A percentile compares a stretch with the other conserved stretches of the same genome.
phyloP scores from a whole-genome alignment of 2,329 filamentous ascomycete species.

The Trichoderma citrinoviride region DNA sequence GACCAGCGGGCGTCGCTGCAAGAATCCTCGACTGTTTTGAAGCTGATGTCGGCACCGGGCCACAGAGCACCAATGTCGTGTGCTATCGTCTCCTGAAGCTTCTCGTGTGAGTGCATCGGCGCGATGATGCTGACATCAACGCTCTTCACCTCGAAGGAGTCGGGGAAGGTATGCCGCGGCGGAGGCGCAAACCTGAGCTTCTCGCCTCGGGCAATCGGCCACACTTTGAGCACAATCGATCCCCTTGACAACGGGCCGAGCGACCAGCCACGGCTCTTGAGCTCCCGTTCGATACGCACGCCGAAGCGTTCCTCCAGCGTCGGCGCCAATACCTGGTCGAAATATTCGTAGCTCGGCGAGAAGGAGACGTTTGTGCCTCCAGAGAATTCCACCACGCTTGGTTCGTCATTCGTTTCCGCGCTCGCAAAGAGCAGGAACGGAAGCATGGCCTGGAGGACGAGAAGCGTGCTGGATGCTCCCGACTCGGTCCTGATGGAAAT shows the following conservation, averaged over 20 bases:
- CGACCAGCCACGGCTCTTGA: slow-evolving; percentile 53
- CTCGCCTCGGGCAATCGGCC: slow-evolving; percentile 35
- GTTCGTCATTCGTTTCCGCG: slow-evolving; percentile 38
- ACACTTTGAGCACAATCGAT: slow-evolving; percentile 43
- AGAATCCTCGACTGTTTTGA: slow-evolving; percentile 52
- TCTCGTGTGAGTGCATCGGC: slow-evolving; percentile 43
- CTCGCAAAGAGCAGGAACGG: slow-evolving; percentile 57
- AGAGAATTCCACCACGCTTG: slow-evolving; percentile 50
- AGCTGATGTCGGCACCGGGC: slow-evolving; percentile 43
- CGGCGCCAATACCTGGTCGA: slow-evolving; percentile 60
- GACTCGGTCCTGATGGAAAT: slow-evolving; percentile 51
- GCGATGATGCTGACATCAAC: slow-evolving; percentile 54
- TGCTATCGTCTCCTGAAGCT: slow-evolving; percentile 42
- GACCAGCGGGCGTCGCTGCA: slow-evolving; percentile 52
- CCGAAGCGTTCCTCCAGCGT: slow-evolving; percentile 51
- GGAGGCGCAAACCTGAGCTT: slow-evolving; percentile 38
- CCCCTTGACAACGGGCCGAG: slow-evolving; percentile 43
- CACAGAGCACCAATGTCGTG: slow-evolving; percentile 43
- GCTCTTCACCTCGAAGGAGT: slow-evolving; percentile 39
- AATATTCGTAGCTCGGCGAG: slow-evolving; percentile 59
- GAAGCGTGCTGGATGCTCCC: slow-evolving; percentile 51
- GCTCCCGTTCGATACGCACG: slow-evolving; percentile 44
- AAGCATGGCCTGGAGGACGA: slow-evolving; percentile 60
- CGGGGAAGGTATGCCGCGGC: slow-evolving; percentile 25
- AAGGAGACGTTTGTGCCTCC: slow-evolving; percentile 60